Conservation (phyloP, 2,329 filamentous ascomycete genomes). For the Chrysoporthe deuterocubensis region DNA sequence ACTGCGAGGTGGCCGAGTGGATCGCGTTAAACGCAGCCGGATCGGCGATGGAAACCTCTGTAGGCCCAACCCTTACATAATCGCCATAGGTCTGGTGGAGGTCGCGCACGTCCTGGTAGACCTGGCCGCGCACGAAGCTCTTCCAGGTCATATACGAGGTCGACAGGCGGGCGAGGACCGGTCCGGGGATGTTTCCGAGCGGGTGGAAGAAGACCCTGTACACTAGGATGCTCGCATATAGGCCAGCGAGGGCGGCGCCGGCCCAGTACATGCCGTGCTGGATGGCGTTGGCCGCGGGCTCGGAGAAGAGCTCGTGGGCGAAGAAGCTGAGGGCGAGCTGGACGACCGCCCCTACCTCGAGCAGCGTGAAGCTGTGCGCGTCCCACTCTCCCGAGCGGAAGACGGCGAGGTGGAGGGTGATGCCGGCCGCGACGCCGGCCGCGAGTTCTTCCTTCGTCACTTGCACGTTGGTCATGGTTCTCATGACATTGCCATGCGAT, state of each 20-base stretch:
- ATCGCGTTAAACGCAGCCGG: conserved; percentile 36
- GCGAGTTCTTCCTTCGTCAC: conserved; percentile 14
- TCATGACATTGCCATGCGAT: not conserved
- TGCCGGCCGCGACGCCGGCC: conserved; percentile 17
- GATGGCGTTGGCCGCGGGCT: conserved; percentile 2
- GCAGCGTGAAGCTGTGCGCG: conserved; percentile 21
- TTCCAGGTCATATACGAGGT: conserved; percentile 31
- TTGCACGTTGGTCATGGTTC: conserved; percentile 1
- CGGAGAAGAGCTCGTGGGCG: conserved; percentile 4
- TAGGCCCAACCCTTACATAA: conserved; percentile 34
- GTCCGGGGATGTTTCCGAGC: conserved; percentile 20
- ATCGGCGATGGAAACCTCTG: conserved; percentile 39
- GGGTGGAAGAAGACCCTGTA: conserved; percentile 33
- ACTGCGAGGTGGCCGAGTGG: conserved; percentile 37
- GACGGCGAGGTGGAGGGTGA: conserved; percentile 12
- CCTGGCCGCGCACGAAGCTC: conserved; percentile 31
- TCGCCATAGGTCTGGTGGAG: conserved; percentile 32
- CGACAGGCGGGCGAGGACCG: conserved; percentile 26
- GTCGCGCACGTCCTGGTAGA: conserved; percentile 32
- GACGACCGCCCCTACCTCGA: conserved; percentile 13
- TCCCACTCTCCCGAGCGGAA: conserved; percentile 23
- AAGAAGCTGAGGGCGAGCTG: conserved; percentile 2
- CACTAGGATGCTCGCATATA: conserved; percentile 32
- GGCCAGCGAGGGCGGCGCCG: conserved; percentile 14
- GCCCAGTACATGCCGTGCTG: conserved; percentile 15